Base-by-base conservation (phyloP, 2,329 filamentous ascomycete species). In the Colletotrichum sp. region DNA sequence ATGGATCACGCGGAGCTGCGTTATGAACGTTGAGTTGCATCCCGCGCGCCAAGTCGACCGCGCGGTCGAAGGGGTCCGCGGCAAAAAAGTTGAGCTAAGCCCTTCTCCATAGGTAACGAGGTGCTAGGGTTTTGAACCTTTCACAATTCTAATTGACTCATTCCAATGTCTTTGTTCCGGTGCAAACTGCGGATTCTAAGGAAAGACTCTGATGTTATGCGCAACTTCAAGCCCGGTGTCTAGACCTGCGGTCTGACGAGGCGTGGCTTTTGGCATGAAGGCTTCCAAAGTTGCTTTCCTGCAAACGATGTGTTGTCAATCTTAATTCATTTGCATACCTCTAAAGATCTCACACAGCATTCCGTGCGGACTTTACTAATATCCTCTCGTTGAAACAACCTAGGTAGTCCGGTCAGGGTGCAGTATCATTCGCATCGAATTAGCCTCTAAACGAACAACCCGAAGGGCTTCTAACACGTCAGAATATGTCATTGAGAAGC, bases 311-410 rank as follows among this genome's bases (percentile, higher is more conserved):
- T n/a, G 16, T 4, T 16, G 18, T 2, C 39, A n/a, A 44, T n/a
- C 36, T 3, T 1, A 18, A 18, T 18, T 0, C 36, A 39, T 39
- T 39, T 18, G 16, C 2, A 39, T 1, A 0, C 36, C 36, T 9
- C 15, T 0, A 18, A 39, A 18, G 0, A 39, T 18, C 8, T 39
- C 36, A 39, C 36, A 18, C 15, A 39, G 8, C 8, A 39, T 3
- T 18, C 15, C 16, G 0, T 39, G 16, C 36, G 36, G 36, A 39
- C 8, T 39, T 39, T 18, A 39, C 1, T 0, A 18, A 39, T 39
- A 9, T 18, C 1, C 36, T 39, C 15, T 8, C 36, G 2, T 3
- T 39, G 15, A 39, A 39, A 9, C 36, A 39, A 18, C 15, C 8
- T 1, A 18, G 36, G 2, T 18, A 39, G 36, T 2, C 8, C 0